Percentiles rank a stretch among this genome's conserved stretches.
Conservation (phyloP, 2,329 filamentous ascomycete species). For the Endothia cerciana region DNA sequence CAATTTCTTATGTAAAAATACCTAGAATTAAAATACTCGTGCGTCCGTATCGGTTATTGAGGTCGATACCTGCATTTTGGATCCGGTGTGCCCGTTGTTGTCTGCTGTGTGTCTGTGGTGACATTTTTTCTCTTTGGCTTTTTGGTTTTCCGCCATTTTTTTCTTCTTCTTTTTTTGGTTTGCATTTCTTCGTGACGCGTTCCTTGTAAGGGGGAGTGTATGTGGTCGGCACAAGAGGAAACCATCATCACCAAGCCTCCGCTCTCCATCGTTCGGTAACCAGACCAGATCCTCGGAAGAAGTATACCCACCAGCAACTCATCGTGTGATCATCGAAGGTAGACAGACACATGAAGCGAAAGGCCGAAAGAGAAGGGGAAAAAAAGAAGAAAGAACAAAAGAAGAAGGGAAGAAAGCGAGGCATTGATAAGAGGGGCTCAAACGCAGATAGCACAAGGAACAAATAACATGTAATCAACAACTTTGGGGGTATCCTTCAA, state of each 20-base stretch:
- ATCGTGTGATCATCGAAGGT: conserved; percentile 14
- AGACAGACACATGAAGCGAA: conserved; percentile 28
- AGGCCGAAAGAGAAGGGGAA: background rate
- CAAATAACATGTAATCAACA: conserved; percentile 9
- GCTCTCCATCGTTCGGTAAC: conserved; percentile 13
- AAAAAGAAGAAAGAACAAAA: background rate
- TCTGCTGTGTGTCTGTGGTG: conserved; percentile 2
- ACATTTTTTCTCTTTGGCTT: conserved; percentile 10
- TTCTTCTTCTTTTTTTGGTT: conserved; percentile 5
- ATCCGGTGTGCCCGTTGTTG: background rate
- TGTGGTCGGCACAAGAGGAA: background rate
- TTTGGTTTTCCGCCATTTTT: conserved; percentile 13
- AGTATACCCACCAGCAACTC: background rate
- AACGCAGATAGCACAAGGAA: background rate
- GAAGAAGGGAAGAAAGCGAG: conserved; percentile 7
- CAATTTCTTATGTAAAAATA: conserved; percentile 26
- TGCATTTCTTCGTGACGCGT: conserved; percentile 11
- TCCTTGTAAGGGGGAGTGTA: background rate
- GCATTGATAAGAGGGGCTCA: background rate
- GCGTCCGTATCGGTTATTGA: background rate
- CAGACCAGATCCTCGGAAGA: conserved; percentile 7
- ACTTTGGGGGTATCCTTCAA: conserved; percentile 30
- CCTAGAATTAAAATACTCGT: background rate
- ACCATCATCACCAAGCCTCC: background rate
- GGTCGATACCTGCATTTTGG: background rate